Base-by-base conservation (phyloP, 2,329 filamentous ascomycete genomes). In the Coniochaeta sp. region DNA sequence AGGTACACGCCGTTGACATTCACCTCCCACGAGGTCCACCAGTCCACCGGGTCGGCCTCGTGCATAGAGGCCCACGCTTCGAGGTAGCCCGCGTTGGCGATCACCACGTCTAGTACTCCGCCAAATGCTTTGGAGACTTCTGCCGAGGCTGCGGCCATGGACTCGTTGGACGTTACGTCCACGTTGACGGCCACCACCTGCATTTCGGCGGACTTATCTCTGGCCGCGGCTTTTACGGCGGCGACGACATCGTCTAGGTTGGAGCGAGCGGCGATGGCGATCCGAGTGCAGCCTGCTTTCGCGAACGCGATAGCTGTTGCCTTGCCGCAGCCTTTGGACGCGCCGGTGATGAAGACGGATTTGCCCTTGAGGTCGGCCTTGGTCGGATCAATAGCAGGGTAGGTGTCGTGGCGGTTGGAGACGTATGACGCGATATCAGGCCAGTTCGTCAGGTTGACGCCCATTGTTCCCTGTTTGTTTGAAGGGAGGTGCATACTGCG, bases 251-350 rank as follows among this genome's bases (percentile, higher is more conserved):
- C 67, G 17, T 71, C 69, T 5, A 85, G 72, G n/a, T 71, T 65
- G 4, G 78, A 80, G 9, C 83, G 79, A 2, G 82, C 82, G 14
- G 71, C 77, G 16, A 86, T 70, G 44, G 76, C 77, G 62, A 87
- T 81, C 58, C 69, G 71, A 6, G 73, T 72, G 58, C 76, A 79
- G 7, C 78, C 78, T 2, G 81, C 81, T 62, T 69, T 72, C 34
- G 81, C 82, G 66, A 77, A 84, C 34, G 77, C 74, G 22, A 81
- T 59, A 3, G 64, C 68, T 12, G 63, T 67, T 24, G 65, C 63
- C 9, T 62, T 60, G 17, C 68, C 68, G 52, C 69, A 60, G 59
- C 68, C 68, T 56, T 65, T 67, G 44, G 67, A 66, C 1, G 67
- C 67, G 55, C 67, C 67, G 3, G 67, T 68, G 54, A 68, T 63